Evolutionary conservation across 169 alveolate species (phyloP).

Genomic region (Plasmodium vivax): DNA sequence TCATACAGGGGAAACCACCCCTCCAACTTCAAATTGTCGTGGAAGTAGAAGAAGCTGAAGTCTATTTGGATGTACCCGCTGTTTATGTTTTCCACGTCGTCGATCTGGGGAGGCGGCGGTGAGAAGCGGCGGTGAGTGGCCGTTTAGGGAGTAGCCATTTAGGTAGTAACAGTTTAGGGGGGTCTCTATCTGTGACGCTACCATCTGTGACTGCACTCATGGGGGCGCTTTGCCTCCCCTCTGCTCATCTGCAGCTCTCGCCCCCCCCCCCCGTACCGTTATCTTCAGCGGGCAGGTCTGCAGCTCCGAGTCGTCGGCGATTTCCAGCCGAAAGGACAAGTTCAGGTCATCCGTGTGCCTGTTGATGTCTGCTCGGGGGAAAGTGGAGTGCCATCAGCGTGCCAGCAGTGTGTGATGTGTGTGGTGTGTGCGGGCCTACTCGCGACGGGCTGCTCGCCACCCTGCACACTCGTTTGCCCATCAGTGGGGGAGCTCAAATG

Average conservation of each 20-base stretch:
- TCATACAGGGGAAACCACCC: constrained; percentile 77
- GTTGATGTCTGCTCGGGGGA: constrained; percentile 17
- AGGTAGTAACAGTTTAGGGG: not conserved
- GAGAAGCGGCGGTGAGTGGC: not conserved
- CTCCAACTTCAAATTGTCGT: constrained; percentile 58
- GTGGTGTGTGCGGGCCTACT: not conserved
- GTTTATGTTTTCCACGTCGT: constrained; percentile 62
- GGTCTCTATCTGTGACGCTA: not conserved
- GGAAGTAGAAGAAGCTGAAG: constrained; percentile 67
- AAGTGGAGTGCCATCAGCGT: not conserved
- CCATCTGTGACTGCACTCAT: not conserved
- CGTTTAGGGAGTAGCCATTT: no score
- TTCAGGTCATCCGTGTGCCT: constrained; percentile 41
- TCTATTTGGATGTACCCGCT: constrained; percentile 70
- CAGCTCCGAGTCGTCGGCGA: constrained; percentile 75
- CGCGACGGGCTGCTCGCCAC: not conserved
- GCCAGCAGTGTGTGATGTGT: not conserved
- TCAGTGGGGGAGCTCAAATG: not conserved
- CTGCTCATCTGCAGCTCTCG: not conserved
- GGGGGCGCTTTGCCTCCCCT: not conserved
- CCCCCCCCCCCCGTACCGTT: constrained; percentile 17
- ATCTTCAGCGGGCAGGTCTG: constrained; percentile 71
- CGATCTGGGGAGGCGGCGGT: constrained; percentile 3
- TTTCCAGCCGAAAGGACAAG: constrained; percentile 71
- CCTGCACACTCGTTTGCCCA: not conserved